phyloP scores from a whole-genome alignment of 441 rosid species.

The Oxalis stricta region DNA sequence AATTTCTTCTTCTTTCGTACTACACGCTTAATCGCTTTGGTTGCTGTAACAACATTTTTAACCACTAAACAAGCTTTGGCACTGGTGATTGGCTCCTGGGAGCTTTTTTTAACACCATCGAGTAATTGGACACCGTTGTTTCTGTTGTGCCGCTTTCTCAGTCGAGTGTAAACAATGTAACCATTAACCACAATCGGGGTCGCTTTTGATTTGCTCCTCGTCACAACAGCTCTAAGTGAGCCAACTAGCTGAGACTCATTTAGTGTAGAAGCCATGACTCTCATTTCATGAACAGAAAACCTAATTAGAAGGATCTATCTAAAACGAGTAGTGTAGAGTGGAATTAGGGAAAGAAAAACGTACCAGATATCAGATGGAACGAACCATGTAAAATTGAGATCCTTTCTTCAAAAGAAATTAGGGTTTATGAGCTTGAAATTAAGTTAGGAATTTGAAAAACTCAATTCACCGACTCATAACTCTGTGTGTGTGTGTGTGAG shows the following conservation, averaged over 20 bases:
- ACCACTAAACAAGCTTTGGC: background rate
- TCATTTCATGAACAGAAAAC: no score
- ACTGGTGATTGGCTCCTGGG: slow-evolving; percentile 7
- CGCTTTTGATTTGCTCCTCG: slow-evolving; percentile 39
- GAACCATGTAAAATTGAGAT: no score
- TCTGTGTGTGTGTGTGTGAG: no score
- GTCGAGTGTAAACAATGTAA: slow-evolving; percentile 55
- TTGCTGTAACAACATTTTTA: slow-evolving; percentile 5
- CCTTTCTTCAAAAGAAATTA: no score
- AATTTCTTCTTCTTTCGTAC: background rate
- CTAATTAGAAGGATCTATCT: no score
- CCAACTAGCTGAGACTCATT: slow-evolving; percentile 17
- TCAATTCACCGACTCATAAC: no score
- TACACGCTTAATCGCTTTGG: no score
- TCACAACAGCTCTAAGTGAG: slow-evolving; percentile 5
- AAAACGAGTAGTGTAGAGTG: no score
- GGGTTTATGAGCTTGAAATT: no score
- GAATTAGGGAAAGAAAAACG: no score
- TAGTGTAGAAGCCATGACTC: slow-evolving; percentile 23
- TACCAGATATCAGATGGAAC: no score
- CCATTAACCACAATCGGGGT: slow-evolving; percentile 52
- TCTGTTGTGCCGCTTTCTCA: slow-evolving; percentile 22
- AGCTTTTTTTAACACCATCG: slow-evolving; percentile 9
- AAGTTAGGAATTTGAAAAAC: no score
- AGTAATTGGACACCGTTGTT: slow-evolving; percentile 10